Evolutionary conservation across 2,329 filamentous ascomycete species (phyloP), one percentile per base, ranked within the genome.

Genomic region (Penicillium sumatraense): DNA sequence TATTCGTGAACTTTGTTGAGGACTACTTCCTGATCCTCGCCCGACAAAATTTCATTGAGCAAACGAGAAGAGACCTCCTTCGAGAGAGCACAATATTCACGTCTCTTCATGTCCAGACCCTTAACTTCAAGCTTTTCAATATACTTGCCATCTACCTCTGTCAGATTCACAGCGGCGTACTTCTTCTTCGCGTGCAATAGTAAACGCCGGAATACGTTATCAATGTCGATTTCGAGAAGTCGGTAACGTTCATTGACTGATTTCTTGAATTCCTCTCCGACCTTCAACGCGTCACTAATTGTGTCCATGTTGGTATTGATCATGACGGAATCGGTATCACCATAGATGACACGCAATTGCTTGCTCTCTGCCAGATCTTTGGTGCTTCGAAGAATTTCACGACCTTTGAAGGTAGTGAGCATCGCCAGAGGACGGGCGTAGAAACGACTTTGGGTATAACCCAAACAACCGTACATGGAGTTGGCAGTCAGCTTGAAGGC

Each of bases 291-390:
- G 67, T 96, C 92, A 27, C 90, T 86, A 26, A 98, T 89, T 63
- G 90, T 96, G 75, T 97, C 91, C 52, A 95, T 92, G 69, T 98
- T 98, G 60, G 95, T 96, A 70, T 99, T 99, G 80, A 99, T 98
- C 95, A 99, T 99, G 77, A 99, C 95, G 8, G 95, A 99, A 76
- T 99, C 95, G 11, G 95, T 99, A 76, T 99, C 95, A 79, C 95
- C 95, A 67, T 99, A 99, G 60, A 99, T 98, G 72, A 99, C 95
- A 68, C 95, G 90, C 26, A 99, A 83, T 56, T 92, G 88, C 64
- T 90, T 93, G 67, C 86, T 90, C 76, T 99, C 95, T 9, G 95
- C 95, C 58, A 99, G 84, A 51, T 96, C 93, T 75, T 98, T 99
- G 53, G 95, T 99, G 71, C 91, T 96, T 61, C 90, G 86, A 56